phyloP scores from a whole-genome alignment of 108 stramenopile genomes.

The Cylindrotheca closterium region DNA sequence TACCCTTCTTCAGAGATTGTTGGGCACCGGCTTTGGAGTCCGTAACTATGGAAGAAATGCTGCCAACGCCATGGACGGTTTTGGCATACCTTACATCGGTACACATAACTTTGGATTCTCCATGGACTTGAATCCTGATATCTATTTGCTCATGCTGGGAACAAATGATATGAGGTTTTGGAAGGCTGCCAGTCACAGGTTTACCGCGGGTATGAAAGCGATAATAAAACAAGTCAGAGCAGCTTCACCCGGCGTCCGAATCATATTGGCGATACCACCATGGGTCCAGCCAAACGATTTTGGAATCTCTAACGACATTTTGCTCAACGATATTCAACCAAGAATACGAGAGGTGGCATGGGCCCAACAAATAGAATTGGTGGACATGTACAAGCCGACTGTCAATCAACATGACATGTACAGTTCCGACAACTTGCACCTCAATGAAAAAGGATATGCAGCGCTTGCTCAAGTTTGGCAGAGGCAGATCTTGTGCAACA shows the following conservation, averaged over 20 bases:
- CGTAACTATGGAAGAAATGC: background rate
- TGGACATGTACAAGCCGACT: background rate
- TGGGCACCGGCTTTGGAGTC: background rate
- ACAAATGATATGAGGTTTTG: background rate
- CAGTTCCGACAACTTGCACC: background rate
- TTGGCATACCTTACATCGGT: background rate
- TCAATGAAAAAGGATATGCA: background rate
- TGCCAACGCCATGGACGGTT: background rate
- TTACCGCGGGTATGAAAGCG: background rate
- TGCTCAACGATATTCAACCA: background rate
- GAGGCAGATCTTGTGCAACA: background rate
- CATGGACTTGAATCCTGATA: background rate
- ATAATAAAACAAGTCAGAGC: background rate
- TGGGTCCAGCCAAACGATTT: background rate
- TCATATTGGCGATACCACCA: background rate
- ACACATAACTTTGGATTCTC: background rate
- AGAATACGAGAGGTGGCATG: background rate
- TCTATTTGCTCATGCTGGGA: background rate
- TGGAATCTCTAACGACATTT: background rate
- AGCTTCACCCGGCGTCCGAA: background rate
- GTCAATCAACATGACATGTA: background rate
- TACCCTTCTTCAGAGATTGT: background rate
- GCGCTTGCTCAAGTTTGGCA: background rate
- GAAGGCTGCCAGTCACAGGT: background rate
- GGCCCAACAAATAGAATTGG: background rate